Evolutionary conservation across 495 filamentous ascomycete species (phyloP).

Genomic region (Daldinia childiae): DNA sequence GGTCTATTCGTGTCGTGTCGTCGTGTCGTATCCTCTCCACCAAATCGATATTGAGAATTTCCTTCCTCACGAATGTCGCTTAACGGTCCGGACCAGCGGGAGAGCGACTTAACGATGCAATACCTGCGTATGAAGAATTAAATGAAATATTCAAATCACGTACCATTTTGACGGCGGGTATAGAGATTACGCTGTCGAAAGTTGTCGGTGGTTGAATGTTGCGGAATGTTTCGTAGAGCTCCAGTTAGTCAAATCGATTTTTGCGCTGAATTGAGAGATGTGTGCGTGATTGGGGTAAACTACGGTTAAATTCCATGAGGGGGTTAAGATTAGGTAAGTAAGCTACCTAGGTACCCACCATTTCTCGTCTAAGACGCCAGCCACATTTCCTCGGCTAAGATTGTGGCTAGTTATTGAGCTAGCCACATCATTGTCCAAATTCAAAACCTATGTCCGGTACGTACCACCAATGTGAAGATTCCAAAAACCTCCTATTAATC

Average conservation of each 20-base stretch:
- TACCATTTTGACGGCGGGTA: conserved; percentile 43
- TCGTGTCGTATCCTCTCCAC: conserved; percentile 15
- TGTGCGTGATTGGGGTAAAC: conserved; percentile 41
- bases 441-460: not conserved
- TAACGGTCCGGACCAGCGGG: not conserved
- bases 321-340: conserved; percentile 8
- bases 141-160: conserved; percentile 20
- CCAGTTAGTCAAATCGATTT: conserved; percentile 24
- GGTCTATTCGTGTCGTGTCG: conserved; percentile 8
- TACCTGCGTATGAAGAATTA: conserved; percentile 7
- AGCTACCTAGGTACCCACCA: not conserved
- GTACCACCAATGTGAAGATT: not conserved
- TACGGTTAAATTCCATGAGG: conserved; percentile 28
- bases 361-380: not conserved
- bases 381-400: not conserved
- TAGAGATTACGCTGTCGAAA: conserved; percentile 31
- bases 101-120: not conserved
- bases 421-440: not conserved
- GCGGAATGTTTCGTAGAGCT: conserved; percentile 27
- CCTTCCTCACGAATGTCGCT: conserved; percentile 11
- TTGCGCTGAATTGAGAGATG: conserved; percentile 42
- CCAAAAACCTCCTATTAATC: too few relatives aligned
- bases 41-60: conserved; percentile 1
- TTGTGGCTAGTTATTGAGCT: not conserved
- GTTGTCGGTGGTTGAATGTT: conserved; percentile 32